phyloP scores from a whole-genome alignment of 345 rosid genomes.

The Erucastrum elatum region DNA sequence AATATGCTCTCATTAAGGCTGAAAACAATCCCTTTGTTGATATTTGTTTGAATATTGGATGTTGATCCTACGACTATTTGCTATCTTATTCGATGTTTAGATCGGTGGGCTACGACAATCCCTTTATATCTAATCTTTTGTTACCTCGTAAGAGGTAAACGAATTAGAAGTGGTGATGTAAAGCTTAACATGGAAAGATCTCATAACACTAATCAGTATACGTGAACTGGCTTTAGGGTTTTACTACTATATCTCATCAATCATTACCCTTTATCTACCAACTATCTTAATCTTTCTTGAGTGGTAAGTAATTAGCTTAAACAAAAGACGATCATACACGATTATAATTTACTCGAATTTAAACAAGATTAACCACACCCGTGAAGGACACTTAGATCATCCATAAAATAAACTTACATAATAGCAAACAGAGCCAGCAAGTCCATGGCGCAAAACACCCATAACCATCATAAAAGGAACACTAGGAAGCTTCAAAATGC shows the following conservation, averaged over 20 bases:
- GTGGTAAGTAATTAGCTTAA: background rate
- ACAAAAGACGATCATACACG: background rate
- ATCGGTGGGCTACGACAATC: background rate
- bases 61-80: background rate
- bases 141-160: background rate
- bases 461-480: slow-evolving; percentile 15
- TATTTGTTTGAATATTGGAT: background rate
- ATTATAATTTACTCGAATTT: background rate
- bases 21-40: background rate
- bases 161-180: too few relatives aligned
- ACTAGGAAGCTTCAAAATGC: slow-evolving; percentile 34
- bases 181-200: background rate
- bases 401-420: background rate
- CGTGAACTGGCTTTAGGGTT: too few relatives aligned
- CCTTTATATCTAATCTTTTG: background rate
- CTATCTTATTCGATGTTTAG: background rate
- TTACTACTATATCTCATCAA: too few relatives aligned
- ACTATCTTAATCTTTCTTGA: background rate
- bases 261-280: too few relatives aligned
- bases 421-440: background rate
- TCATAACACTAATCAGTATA: background rate
- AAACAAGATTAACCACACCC: background rate
- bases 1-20: background rate
- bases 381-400: background rate
- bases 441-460: slow-evolving; percentile 4